phyloP scores from a whole-genome alignment of 208 protist species.

The Trypanosoma caninum region DNA sequence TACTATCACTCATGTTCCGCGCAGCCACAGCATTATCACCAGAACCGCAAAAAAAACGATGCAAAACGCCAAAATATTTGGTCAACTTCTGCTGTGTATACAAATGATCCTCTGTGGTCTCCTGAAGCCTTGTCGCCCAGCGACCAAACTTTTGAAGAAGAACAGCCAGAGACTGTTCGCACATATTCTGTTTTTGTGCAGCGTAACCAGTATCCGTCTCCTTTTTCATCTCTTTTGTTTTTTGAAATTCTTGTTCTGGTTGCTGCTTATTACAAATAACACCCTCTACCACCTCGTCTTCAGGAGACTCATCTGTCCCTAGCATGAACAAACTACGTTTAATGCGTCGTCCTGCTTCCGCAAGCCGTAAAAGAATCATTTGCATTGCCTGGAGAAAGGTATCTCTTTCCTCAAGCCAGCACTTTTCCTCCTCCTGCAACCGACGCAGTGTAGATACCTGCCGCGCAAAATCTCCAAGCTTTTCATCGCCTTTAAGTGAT shows the following conservation, averaged over 20 bases:
- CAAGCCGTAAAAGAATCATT: conserved; percentile 53
- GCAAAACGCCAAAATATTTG: conserved; percentile 79
- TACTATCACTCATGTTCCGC: conserved; percentile 31
- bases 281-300: conserved; percentile 70
- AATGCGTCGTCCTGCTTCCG: conserved; percentile 47
- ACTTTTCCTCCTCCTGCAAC: conserved; percentile 28
- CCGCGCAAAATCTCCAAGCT: conserved; percentile 27
- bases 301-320: conserved; percentile 65
- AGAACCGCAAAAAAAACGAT: conserved; percentile 48
- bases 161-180: conserved; percentile 65
- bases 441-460: conserved; percentile 31
- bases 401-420: conserved; percentile 42
- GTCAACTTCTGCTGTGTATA: conserved; percentile 74
- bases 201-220: neutral
- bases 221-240: neutral
- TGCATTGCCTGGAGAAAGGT: conserved; percentile 61
- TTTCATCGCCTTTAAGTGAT: conserved; percentile 29
- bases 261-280: conserved; percentile 26
- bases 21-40: neutral
- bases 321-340: conserved; percentile 70
- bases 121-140: conserved; percentile 66
- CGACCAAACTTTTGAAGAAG: conserved; percentile 82
- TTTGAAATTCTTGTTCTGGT: neutral
- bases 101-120: conserved; percentile 80
- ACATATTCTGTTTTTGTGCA: conserved; percentile 23